phyloP scores from a whole-genome alignment of 345 rosid species.

The Eutrema japonicum region DNA sequence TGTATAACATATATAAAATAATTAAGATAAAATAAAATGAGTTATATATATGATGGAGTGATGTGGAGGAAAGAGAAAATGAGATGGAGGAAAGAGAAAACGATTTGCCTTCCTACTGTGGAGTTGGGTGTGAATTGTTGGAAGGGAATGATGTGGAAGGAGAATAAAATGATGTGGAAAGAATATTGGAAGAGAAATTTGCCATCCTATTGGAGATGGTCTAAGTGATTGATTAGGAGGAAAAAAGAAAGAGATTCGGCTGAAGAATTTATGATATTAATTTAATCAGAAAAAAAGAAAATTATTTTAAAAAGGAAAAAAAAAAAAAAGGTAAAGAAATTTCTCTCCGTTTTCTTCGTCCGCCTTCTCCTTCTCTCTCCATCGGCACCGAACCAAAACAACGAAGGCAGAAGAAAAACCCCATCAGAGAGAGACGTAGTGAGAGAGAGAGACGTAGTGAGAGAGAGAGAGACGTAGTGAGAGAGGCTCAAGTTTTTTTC shows the following conservation, averaged over 20 bases:
- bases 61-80: too few relatives aligned
- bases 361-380: conserved; percentile 31
- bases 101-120: too few relatives aligned
- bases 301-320: not conserved
- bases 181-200: too few relatives aligned
- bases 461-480: conserved; percentile 1
- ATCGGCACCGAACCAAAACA: conserved; percentile 31
- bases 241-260: not conserved
- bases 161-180: too few relatives aligned
- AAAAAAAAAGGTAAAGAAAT: conserved; percentile 30
- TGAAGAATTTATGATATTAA: not conserved
- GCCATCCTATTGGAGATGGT: too few relatives aligned
- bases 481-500: conserved; percentile 27
- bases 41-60: too few relatives aligned
- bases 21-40: too few relatives aligned
- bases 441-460: too few relatives aligned
- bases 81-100: too few relatives aligned
- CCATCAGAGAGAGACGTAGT: conserved; percentile 11
- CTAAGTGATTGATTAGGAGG: not conserved
- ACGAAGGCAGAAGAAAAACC: conserved; percentile 15
- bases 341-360: conserved; percentile 38
- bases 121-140: too few relatives aligned
- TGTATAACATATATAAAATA: too few relatives aligned
- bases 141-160: too few relatives aligned
- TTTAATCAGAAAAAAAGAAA: not conserved